These are phyloP conservation scores for Saccharum spontaneum DNA, from an alignment of 176 grass and related monocot genomes.

Conservation along the genomic window DNA sequence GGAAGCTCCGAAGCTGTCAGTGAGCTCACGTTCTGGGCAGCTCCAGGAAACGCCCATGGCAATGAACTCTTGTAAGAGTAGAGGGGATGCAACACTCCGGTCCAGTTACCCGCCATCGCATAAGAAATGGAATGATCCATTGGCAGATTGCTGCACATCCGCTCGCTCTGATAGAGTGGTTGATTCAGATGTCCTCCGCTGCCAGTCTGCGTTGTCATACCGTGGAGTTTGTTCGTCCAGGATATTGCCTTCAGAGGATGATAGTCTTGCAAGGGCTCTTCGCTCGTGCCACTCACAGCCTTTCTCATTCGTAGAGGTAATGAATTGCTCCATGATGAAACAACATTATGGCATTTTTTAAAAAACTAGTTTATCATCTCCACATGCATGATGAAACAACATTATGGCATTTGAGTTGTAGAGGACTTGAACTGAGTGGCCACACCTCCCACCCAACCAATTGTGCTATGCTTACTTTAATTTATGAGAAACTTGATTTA, in stretches of 20 bases:
- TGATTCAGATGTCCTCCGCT: slow-evolving; percentile 43
- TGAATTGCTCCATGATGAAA: neutral
- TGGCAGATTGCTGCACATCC: slow-evolving; percentile 44
- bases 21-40: slow-evolving; percentile 17
- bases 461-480: neutral
- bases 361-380: neutral
- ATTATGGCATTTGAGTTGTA: neutral
- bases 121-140: slow-evolving; percentile 36
- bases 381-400: no score
- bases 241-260: slow-evolving; percentile 80
- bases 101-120: slow-evolving; percentile 32
- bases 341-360: neutral
- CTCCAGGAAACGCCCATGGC: slow-evolving; percentile 26
- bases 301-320: slow-evolving; percentile 83
- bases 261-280: slow-evolving; percentile 78
- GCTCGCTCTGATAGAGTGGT: slow-evolving; percentile 31
- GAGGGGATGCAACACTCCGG: slow-evolving; percentile 26
- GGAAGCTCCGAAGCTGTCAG: slow-evolving; percentile 20
- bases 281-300: slow-evolving; percentile 79
- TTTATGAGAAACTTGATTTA: neutral
- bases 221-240: slow-evolving; percentile 64
- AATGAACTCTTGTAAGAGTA: slow-evolving; percentile 28
- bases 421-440: no score
- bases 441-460: no score
- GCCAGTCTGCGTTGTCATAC: slow-evolving; percentile 63